Evolutionary conservation across 2,329 filamentous ascomycete species (phyloP).

Genomic region (Trichoderma sp.): DNA sequence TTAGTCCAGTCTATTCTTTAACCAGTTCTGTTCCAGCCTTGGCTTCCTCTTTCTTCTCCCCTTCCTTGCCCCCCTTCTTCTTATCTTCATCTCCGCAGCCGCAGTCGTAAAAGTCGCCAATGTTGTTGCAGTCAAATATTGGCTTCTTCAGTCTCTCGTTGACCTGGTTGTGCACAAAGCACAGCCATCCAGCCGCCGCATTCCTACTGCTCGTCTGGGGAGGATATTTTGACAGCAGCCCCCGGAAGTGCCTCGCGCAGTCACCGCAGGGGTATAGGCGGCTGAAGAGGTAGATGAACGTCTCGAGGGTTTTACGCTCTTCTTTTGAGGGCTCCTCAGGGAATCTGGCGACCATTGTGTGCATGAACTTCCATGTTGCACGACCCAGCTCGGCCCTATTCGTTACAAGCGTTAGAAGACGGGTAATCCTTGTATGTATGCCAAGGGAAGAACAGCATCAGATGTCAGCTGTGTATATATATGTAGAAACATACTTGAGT

Average conservation of each 20-base stretch:
- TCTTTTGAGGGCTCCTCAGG: slow-evolving; percentile 62
- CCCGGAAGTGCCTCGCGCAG: slow-evolving; percentile 66
- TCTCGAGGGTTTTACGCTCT: slow-evolving; percentile 61
- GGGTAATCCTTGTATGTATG: not conserved
- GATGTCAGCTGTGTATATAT: not conserved
- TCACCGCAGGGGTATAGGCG: slow-evolving; percentile 70
- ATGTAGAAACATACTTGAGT: slow-evolving; percentile 56
- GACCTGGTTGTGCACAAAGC: slow-evolving; percentile 66
- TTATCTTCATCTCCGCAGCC: slow-evolving; percentile 65
- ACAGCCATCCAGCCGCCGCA: slow-evolving; percentile 65
- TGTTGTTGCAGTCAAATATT: slow-evolving; percentile 63
- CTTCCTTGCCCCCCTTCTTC: slow-evolving; percentile 36
- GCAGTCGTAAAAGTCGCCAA: slow-evolving; percentile 71
- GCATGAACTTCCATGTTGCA: slow-evolving; percentile 67
- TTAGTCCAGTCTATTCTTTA: slow-evolving; percentile 14
- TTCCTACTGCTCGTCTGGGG: slow-evolving; percentile 64
- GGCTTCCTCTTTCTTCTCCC: slow-evolving; percentile 27
- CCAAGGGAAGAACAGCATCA: not conserved
- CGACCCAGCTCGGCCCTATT: slow-evolving; percentile 62
- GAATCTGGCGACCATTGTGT: slow-evolving; percentile 69
- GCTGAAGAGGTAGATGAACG: slow-evolving; percentile 64
- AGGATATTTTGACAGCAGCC: slow-evolving; percentile 59
- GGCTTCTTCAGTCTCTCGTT: slow-evolving; percentile 63
- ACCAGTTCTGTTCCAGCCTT: slow-evolving; percentile 30
- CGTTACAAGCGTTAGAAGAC: not conserved